Conservation (phyloP, 208 protist species). For the Crithidia thermophila region DNA sequence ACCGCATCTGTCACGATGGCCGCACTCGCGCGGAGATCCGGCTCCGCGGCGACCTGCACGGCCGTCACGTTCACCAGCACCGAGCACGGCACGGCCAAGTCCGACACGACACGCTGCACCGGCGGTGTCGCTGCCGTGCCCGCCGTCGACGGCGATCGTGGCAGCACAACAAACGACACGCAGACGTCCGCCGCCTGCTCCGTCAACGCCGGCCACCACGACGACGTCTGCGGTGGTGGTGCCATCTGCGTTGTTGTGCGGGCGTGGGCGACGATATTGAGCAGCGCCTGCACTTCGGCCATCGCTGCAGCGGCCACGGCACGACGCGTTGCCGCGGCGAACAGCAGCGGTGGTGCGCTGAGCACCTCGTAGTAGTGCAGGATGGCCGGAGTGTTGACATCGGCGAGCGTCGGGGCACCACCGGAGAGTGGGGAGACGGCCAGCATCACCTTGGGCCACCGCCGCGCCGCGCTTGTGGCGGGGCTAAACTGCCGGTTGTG, state of each 20-base stretch:
- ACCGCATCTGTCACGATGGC: constrained; percentile 21
- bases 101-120: constrained; percentile 20
- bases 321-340: constrained; percentile 9
- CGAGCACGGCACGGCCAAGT: constrained; percentile 23
- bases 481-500: background rate
- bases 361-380: constrained; percentile 31
- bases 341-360: constrained; percentile 15
- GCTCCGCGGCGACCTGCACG: constrained; percentile 34
- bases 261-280: constrained; percentile 22
- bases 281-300: constrained; percentile 19
- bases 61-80: constrained; percentile 41
- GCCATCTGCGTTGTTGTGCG: constrained; percentile 6
- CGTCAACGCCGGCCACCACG: constrained; percentile 5
- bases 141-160: background rate
- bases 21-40: constrained; percentile 21
- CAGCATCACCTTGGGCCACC: constrained; percentile 18
- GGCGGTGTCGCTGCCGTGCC: background rate
- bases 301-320: constrained; percentile 14
- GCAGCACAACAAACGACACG: constrained; percentile 20
- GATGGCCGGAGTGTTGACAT: constrained; percentile 17
- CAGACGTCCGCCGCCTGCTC: constrained; percentile 6
- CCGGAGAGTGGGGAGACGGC: constrained; percentile 21
- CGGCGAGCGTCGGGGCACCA: constrained; percentile 21
- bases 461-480: background rate
- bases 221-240: background rate